A percentile compares a stretch with the other conserved stretches of the same genome.
These are phyloP conservation scores for Williopsis jadinii DNA, from an alignment of 1,139 yeast genomes.

Conservation along the genomic window DNA sequence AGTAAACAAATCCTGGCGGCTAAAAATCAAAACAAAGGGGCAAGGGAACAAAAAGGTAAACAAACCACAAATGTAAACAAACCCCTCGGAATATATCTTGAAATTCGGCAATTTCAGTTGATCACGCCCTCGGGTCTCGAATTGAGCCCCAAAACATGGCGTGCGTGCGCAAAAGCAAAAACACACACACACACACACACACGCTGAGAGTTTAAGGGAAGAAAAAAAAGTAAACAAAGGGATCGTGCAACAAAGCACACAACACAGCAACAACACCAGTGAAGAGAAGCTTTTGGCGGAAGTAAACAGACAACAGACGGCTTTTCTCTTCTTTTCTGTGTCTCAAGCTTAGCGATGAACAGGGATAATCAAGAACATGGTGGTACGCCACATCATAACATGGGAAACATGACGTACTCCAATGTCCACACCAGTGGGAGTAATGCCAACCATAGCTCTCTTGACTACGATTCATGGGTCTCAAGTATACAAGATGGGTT, in stretches of 20 bases:
- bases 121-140: too few relatives aligned
- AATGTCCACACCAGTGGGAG: too few relatives aligned
- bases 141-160: too few relatives aligned
- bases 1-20: not conserved
- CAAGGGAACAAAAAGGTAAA: not conserved
- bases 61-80: not conserved
- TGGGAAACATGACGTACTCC: too few relatives aligned
- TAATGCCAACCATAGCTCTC: constrained; percentile 1
- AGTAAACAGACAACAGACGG: too few relatives aligned
- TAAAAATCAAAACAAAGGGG: not conserved
- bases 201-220: not conserved
- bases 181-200: not conserved
- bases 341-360: not conserved
- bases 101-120: not conserved
- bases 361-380: not conserved
- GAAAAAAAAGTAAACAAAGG: not conserved
- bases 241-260: too few relatives aligned
- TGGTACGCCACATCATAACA: too few relatives aligned
- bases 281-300: too few relatives aligned
- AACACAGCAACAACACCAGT: not conserved
- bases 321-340: too few relatives aligned
- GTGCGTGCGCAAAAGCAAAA: not conserved
- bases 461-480: constrained; percentile 23
- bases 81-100: not conserved
- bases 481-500: constrained; percentile 21